phyloP scores from a whole-genome alignment of 495 filamentous ascomycete species.

The Penicillium pancosmium region DNA sequence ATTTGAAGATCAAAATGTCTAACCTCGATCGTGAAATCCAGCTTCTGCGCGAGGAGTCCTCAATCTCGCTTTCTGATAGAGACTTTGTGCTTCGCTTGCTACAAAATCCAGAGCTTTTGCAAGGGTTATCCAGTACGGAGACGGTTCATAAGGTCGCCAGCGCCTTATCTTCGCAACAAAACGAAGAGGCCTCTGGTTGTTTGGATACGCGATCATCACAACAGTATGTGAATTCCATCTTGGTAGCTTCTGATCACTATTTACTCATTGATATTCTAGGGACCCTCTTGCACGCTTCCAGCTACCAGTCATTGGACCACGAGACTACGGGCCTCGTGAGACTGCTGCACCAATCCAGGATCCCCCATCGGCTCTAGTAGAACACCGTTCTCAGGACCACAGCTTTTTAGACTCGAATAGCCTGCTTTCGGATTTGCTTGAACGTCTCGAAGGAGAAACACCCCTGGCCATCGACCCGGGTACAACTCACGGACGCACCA shows the following conservation, averaged over 20 bases:
- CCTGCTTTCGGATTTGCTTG: conserved; percentile 13
- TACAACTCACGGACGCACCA: neutral
- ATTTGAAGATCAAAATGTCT: neutral
- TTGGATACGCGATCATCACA: neutral
- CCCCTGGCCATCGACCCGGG: neutral
- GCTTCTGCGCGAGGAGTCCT: neutral
- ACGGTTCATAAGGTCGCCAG: neutral
- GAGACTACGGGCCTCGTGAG: conserved; percentile 1
- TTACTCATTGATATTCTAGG: neutral
- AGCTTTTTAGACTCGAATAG: neutral
- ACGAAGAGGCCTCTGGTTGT: neutral
- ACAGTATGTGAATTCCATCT: neutral
- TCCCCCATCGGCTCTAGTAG: neutral
- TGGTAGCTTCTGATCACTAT: neutral
- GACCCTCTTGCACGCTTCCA: conserved; percentile 7
- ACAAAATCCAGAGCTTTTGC: neutral
- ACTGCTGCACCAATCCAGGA: neutral
- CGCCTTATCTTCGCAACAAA: too few relatives aligned
- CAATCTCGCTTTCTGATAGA: neutral
- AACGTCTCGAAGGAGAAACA: conserved; percentile 9
- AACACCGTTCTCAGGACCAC: neutral
- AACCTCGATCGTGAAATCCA: neutral
- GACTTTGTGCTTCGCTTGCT: conserved; percentile 1
- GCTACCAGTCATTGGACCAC: conserved; percentile 8
- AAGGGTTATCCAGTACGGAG: neutral